Evolutionary conservation across 225 moss, liverwort and hornwort species (phyloP), one percentile per base, ranked within the genome.

Genomic region (Sphagnum contortum): DNA sequence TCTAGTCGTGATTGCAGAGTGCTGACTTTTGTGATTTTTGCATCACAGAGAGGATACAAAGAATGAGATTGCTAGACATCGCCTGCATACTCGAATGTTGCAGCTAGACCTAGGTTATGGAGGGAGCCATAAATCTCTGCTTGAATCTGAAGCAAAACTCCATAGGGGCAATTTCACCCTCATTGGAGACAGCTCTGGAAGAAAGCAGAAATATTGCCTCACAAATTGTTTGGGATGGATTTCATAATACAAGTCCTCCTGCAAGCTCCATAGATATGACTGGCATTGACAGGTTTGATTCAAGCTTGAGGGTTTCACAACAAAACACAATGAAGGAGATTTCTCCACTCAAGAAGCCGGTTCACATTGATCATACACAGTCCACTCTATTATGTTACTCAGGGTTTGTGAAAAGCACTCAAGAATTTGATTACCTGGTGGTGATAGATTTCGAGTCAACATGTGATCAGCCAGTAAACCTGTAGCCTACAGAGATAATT

Each of bases 371-470:
- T 45, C 62, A 57, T 63, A 64, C 51, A 48, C 77, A 81, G 45
- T 66, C 66, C 44, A 75, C 61, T 4, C 55, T 78, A 61, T 59
- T 74, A 4, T 75, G 74, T 12, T 63, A 66, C 2, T 68, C 72
- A 47, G 67, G 75, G 45, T 45, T 69, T 29, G 58, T 5, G 29
- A 72, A 72, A 55, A 13, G 66, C 44, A 59, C 57, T 3, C 77
- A 61, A 65, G 74, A 77, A 12, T 77, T 77, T 51, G 81, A 77
- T 55, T 81, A 78, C 48, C 58, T 81, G 57, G 57, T 81, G 60
- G 81, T 69, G 44, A 81, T 81, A 5, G 81, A 78, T 61, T 77
- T 81, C 57, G 81, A 81, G 69, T 65, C 72, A 52, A 81, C 81
- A 12, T 77, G 81, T 60, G 75, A 77, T 54, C 13, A 57, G 5